phyloP scores from a whole-genome alignment of 148 eudicot species.

The Chenopodium suecicum region DNA sequence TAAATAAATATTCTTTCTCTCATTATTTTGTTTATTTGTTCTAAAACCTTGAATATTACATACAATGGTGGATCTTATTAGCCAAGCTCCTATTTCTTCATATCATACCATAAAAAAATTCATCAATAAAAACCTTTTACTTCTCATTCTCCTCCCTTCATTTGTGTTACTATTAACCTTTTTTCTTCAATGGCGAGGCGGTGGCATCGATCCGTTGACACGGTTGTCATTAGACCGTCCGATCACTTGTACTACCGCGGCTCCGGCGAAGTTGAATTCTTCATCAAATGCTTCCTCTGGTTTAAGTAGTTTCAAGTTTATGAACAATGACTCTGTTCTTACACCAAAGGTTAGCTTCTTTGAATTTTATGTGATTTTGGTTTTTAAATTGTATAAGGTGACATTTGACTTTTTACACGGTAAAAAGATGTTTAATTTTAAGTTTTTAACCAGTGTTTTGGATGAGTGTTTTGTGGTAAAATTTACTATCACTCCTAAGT shows the following conservation, averaged over 20 bases:
- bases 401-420: not conserved
- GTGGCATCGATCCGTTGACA: not conserved
- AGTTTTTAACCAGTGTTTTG: too few species aligned
- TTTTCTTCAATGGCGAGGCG: conserved; percentile 9
- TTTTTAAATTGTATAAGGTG: too few species aligned
- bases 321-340: conserved; percentile 1
- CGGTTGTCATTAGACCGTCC: not conserved
- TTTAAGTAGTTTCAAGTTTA: conserved; percentile 1
- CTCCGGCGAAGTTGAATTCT: not conserved
- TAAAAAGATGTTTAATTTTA: too few species aligned
- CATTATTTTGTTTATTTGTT: too few species aligned
- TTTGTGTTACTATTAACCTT: conserved; percentile 4
- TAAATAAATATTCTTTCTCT: too few species aligned
- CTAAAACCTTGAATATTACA: not conserved
- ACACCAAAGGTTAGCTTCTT: conserved; percentile 11
- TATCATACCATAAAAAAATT: not conserved
- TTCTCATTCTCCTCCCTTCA: conserved; percentile 8
- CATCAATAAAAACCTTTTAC: not conserved
- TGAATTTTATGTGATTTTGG: not conserved
- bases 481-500: too few species aligned
- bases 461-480: too few species aligned
- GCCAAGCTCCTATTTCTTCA: not conserved
- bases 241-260: not conserved
- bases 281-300: not conserved
- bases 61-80: not conserved